A percentile compares a stretch with the other conserved stretches of the same genome.
Conservation (phyloP, 805 yeast species). For the Kodamaea kaohsiungensis region DNA sequence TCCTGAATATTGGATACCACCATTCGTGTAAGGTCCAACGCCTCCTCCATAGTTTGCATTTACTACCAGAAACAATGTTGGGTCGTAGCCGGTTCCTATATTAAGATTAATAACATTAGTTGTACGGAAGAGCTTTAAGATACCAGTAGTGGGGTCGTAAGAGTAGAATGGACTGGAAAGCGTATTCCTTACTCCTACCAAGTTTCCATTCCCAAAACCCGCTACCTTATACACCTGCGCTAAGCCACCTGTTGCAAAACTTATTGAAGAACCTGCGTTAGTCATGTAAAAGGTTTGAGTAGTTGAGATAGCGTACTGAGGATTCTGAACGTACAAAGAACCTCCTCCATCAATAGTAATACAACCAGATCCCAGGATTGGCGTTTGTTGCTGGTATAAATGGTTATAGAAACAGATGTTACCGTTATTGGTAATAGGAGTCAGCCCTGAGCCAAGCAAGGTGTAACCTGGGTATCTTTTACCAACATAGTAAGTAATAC, state of each 20-base stretch:
- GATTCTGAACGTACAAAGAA: slow-evolving; percentile 11
- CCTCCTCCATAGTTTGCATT: slow-evolving; percentile 8
- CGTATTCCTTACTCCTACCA: slow-evolving; percentile 16
- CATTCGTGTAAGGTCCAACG: slow-evolving; percentile 2
- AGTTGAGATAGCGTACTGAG: slow-evolving; percentile 3
- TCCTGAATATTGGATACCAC: slow-evolving; percentile 13
- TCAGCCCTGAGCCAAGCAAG: not conserved
- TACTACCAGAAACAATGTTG: slow-evolving; percentile 5
- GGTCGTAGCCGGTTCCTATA: slow-evolving; percentile 14
- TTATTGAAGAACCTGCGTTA: slow-evolving; percentile 5
- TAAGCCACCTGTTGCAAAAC: slow-evolving; percentile 17
- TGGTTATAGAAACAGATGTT: slow-evolving; percentile 24
- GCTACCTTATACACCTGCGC: slow-evolving; percentile 22
- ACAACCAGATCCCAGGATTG: slow-evolving; percentile 30
- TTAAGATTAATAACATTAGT: slow-evolving; percentile 5
- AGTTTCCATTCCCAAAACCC: slow-evolving; percentile 30
- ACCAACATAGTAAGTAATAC: slow-evolving; percentile 20
- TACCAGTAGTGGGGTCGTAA: slow-evolving; percentile 15
- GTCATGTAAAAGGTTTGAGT: slow-evolving; percentile 14
- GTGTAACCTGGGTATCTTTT: slow-evolving; percentile 8
- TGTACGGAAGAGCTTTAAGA: slow-evolving; percentile 15
- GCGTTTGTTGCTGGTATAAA: slow-evolving; percentile 21
- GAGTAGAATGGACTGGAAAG: not conserved
- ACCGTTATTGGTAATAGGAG: slow-evolving; percentile 12
- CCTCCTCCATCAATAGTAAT: slow-evolving; percentile 16